Base-by-base conservation (phyloP, 257 asterid species). In the Solanum stenotomum region DNA sequence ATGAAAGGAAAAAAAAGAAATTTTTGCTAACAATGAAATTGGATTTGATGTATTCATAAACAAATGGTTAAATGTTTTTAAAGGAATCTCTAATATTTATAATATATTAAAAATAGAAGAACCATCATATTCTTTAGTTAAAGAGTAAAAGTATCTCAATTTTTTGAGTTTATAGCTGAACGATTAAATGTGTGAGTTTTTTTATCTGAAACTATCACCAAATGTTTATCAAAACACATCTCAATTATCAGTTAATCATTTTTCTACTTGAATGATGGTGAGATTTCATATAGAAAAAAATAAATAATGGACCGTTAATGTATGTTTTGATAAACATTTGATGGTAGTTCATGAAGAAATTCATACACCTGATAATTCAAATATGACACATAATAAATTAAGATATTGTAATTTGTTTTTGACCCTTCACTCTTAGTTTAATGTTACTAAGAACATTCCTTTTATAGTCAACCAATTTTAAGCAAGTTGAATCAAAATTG, bases 281-380 rank as follows among this genome's bases (percentile, higher is more conserved):
- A 0, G 2, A 61, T 22, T 61, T 22, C 5, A 61, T 2, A 10
- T 61, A 22, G 29, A 23, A 23, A 61, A 61, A 61, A 61, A 1
- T 22, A 23, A 61, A 8, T 0, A 59, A 23, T 2, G 13, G 0
- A 61, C 1, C 0, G 1, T 23, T 61, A 0, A 61, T 0, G 12
- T 61, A 22, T 9, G 14, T 23, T 22, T 61, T 61, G 3, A 23
- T 61, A 61, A 61, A 4, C 1, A 61, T 61, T 22, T 61, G 70
- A 0, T 23, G 12, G 1, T 10, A 22, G 1, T 61, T 61, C 6
- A 22, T 9, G 5, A 23, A 10, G 11, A 61, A 56, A 56, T 1
- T 16, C 65, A 56, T 18, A 56, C n/a, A 56, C 23, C 23, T 1
- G 9, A 56, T 56, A 56, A 23, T 4, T 61, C 1, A 61, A 10